phyloP scores from a whole-genome alignment of 129 eudicot species.

The Artemisia argyi region DNA sequence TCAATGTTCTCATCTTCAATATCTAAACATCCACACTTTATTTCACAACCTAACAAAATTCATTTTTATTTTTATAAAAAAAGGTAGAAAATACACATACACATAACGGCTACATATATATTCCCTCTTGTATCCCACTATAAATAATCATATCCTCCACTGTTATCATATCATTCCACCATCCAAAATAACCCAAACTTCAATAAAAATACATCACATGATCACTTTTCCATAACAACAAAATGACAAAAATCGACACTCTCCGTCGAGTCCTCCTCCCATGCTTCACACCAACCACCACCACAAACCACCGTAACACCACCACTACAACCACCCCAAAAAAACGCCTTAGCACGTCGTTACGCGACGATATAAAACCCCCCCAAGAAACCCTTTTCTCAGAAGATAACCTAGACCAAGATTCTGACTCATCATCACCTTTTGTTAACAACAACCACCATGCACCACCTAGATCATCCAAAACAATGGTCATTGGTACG shows the following conservation, averaged over 20 bases:
- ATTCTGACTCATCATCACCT: slow-evolving; percentile 36
- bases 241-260: slow-evolving; percentile 70
- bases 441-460: slow-evolving; percentile 14
- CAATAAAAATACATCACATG: background rate
- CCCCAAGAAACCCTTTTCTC: background rate
- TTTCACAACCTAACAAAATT: too few relatives aligned
- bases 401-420: slow-evolving; percentile 21
- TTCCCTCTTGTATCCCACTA: slow-evolving; percentile 17
- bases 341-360: slow-evolving; percentile 95
- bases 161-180: background rate
- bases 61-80: too few relatives aligned
- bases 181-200: slow-evolving; percentile 17
- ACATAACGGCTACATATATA: background rate
- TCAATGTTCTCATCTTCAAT: too few relatives aligned
- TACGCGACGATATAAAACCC: slow-evolving; percentile 60
- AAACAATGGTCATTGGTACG: slow-evolving; percentile 85
- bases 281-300: slow-evolving; percentile 54
- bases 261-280: slow-evolving; percentile 82
- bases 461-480: slow-evolving; percentile 71
- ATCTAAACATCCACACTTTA: too few relatives aligned
- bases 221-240: background rate
- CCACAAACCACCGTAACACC: slow-evolving; percentile 39
- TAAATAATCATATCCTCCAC: slow-evolving; percentile 4
- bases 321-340: slow-evolving; percentile 45
- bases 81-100: background rate